Evolutionary conservation across 2,329 filamentous ascomycete genomes (phyloP), one percentile per base, ranked within the genome.

Genomic region (Hirsutella minnesotensis): DNA sequence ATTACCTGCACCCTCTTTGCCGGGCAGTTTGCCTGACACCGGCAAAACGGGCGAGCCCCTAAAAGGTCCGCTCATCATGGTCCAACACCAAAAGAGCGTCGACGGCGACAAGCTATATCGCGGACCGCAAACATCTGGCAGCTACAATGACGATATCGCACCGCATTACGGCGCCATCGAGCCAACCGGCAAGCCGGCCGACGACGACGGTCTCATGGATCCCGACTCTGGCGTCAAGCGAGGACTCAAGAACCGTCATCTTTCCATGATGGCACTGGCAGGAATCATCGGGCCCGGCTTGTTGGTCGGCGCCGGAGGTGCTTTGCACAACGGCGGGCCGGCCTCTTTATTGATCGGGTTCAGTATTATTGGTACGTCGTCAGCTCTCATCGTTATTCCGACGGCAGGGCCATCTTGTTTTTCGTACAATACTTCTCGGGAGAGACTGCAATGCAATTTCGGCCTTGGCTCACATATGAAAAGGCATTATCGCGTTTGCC

Each of bases 261-360:
- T 84, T 12, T 75, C 70, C 46, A 83, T 85, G 72, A 77, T 78
- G 73, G 74, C 74, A 5, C 58, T 78, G 50, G 80, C 71, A 49
- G 77, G 66, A 53, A 81, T 68, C 63, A 78, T 73, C 46, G 83
- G 84, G 0, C 81, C 83, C 4, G 83, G 83, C 19, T 65, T 88
- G 34, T 70, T 88, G 3, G 78, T 87, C 42, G 83, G 83, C 15
- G 73, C 80, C 3, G 83, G 84, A 30, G 77, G 79, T 38, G 83
- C 83, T 0, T 64, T 89, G 20, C 68, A 73, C 12, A 74, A 70
- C 35, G 83, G 82, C 43, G 84, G 84, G 0, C 83, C 84, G 15
- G 83, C 81, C 0, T 78, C 81, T 0, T 62, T 86, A 39, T 58
- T 88, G 30, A 86, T 88, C 53, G 83, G 83, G 2, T 89, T 88